These are phyloP conservation scores for Stropharia rugosoannulata DNA, from an alignment of 768 basidiomycete species.

Conservation along the genomic window DNA sequence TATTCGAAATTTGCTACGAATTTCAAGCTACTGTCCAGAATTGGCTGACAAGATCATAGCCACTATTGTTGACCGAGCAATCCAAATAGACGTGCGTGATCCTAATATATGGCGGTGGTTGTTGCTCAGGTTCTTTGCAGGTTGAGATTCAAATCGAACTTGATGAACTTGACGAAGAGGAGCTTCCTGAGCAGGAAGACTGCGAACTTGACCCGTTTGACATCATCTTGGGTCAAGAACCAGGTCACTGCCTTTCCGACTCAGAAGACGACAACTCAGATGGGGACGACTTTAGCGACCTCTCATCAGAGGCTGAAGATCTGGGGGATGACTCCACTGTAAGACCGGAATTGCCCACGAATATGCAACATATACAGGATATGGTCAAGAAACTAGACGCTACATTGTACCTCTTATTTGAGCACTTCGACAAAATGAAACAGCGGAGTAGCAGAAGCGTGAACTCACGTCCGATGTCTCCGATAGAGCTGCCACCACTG, in stretches of 20 bases:
- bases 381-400: conserved; percentile 94
- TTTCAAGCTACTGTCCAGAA: conserved; percentile 88
- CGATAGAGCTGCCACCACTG: conserved; percentile 36
- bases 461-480: conserved; percentile 21
- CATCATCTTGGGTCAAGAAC: conserved; percentile 76
- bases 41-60: conserved; percentile 81
- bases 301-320: conserved; percentile 71
- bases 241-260: conserved; percentile 11
- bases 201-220: conserved; percentile 89
- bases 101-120: not conserved
- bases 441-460: conserved; percentile 15
- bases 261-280: conserved; percentile 47
- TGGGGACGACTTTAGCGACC: conserved; percentile 63
- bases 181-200: conserved; percentile 51
- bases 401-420: conserved; percentile 81
- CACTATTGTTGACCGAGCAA: conserved; percentile 88
- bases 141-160: conserved; percentile 97
- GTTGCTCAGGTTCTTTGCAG: conserved; percentile 33
- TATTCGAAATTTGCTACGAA: conserved; percentile 82
- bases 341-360: conserved; percentile 45
- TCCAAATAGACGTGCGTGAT: conserved; percentile 87
- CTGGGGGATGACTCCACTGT: conserved; percentile 33
- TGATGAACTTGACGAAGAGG: conserved; percentile 83
- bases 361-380: conserved; percentile 69
- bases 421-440: conserved; percentile 69